Conservation (phyloP, 352 stramenopile species). For the Blastocystis sp. region DNA sequence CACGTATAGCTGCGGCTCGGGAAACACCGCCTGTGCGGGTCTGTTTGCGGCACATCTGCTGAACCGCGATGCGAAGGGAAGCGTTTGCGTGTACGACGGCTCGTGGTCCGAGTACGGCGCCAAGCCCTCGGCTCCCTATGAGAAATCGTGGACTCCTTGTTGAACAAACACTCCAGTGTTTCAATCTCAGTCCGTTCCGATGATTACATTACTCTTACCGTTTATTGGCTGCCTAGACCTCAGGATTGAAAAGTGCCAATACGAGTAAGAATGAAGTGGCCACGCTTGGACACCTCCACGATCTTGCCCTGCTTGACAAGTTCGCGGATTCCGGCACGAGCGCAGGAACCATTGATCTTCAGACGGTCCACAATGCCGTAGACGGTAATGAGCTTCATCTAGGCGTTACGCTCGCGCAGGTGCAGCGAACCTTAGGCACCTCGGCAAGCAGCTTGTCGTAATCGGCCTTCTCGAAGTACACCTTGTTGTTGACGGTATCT, state of each 20-base stretch:
- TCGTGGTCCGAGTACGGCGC: slow-evolving; percentile 65
- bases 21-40: slow-evolving; percentile 43
- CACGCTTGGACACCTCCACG: slow-evolving; percentile 65
- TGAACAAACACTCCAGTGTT: slow-evolving; percentile 58
- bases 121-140: slow-evolving; percentile 46
- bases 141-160: slow-evolving; percentile 25
- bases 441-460: slow-evolving; percentile 67
- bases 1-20: slow-evolving; percentile 50
- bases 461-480: slow-evolving; percentile 65
- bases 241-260: not conserved
- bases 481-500: slow-evolving; percentile 69
- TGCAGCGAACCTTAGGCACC: slow-evolving; percentile 54
- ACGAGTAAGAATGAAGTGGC: slow-evolving; percentile 66
- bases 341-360: slow-evolving; percentile 69
- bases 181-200: slow-evolving; percentile 13
- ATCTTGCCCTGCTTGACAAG: slow-evolving; percentile 69
- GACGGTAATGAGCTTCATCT: slow-evolving; percentile 70
- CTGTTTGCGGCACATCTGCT: slow-evolving; percentile 61
- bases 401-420: not conserved
- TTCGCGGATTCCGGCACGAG: slow-evolving; percentile 65
- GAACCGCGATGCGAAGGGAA: slow-evolving; percentile 29
- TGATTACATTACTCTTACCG: slow-evolving; percentile 25
- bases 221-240: slow-evolving; percentile 51
- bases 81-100: slow-evolving; percentile 56
- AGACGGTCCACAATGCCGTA: slow-evolving; percentile 69